Evolutionary conservation across 805 yeast genomes (phyloP).

Genomic region (Clavispora phyllophila): DNA sequence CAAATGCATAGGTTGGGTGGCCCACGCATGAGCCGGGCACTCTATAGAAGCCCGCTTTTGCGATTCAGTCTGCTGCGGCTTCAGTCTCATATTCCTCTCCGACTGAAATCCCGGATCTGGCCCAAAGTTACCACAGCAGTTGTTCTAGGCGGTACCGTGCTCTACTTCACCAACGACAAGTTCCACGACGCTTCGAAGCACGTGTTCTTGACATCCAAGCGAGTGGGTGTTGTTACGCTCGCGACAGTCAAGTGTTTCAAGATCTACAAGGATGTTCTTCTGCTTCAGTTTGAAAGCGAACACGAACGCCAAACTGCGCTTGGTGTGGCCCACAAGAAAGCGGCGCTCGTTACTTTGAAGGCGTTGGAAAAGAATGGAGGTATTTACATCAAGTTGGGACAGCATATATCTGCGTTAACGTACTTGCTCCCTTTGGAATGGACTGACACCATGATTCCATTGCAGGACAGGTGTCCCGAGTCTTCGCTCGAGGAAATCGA

Average conservation of each 20-base stretch:
- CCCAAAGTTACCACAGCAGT: constrained; percentile 24
- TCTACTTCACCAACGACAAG: constrained; percentile 35
- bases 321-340: constrained; percentile 60
- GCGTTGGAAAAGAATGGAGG: constrained; percentile 90
- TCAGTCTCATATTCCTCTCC: neutral
- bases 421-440: constrained; percentile 88
- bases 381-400: constrained; percentile 89
- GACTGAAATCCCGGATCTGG: neutral
- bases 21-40: neutral
- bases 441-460: constrained; percentile 91
- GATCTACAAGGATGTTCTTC: constrained; percentile 58
- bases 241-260: constrained; percentile 74
- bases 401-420: constrained; percentile 88
- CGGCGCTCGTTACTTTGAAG: constrained; percentile 71
- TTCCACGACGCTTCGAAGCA: constrained; percentile 32
- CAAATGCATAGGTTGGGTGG: neutral
- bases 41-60: neutral
- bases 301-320: constrained; percentile 48
- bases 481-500: constrained; percentile 67
- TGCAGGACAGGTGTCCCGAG: constrained; percentile 86
- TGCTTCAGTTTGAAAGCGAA: constrained; percentile 34
- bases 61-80: neutral
- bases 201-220: constrained; percentile 32
- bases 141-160: constrained; percentile 23
- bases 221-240: constrained; percentile 57